phyloP scores from a whole-genome alignment of 306 rosid species.

The Cucurbita maxima region DNA sequence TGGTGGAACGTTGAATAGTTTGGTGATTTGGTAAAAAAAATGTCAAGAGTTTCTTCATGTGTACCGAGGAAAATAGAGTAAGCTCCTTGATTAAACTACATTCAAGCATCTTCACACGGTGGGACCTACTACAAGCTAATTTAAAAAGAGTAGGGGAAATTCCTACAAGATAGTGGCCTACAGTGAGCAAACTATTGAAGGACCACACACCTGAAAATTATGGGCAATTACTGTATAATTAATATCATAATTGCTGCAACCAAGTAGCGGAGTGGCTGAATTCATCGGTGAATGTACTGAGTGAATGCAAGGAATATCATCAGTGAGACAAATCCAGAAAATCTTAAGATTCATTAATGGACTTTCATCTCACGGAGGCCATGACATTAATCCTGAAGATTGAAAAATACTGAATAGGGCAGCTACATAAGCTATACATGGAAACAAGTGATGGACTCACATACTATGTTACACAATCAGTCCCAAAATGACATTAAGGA shows the following conservation, averaged over 20 bases:
- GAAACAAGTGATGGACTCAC: not conserved
- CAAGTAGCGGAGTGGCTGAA: not conserved
- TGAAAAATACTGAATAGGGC: not conserved
- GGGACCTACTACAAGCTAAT: not conserved
- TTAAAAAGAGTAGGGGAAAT: not conserved
- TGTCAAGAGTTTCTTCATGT: not conserved
- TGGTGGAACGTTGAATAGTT: not conserved
- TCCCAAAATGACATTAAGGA: not conserved
- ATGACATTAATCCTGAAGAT: not conserved
- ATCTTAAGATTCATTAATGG: not conserved
- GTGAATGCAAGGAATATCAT: not conserved
- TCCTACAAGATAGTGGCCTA: not conserved
- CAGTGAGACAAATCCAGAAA: not conserved
- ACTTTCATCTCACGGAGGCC: not conserved
- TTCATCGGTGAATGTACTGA: not conserved
- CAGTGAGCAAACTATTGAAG: not conserved
- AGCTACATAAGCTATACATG: not conserved
- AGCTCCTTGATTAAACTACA: not conserved
- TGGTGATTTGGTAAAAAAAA: not conserved
- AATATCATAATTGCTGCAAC: not conserved
- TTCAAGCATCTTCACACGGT: not conserved
- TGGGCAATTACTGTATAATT: not conserved
- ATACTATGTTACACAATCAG: not conserved
- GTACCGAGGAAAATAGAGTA: not conserved
- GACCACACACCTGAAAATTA: not conserved